Evolutionary conservation across 2,329 filamentous ascomycete species (phyloP).

Genomic region (Clonostachys rosea): DNA sequence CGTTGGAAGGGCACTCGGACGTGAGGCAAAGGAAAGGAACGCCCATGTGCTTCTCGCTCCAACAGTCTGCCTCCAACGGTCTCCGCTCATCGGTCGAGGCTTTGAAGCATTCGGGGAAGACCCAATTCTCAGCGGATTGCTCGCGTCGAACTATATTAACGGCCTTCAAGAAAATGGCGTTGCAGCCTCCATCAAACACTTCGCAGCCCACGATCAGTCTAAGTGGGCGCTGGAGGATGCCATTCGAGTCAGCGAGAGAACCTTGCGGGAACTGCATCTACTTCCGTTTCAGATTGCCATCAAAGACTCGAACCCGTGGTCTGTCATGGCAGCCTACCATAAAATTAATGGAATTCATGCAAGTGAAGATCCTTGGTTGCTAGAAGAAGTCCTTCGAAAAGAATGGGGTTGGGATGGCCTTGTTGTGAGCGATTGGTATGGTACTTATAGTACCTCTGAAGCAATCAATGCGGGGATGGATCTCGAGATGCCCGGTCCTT

Average conservation of each 20-base stretch:
- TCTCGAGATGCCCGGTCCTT: conserved; percentile 57
- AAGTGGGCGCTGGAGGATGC: conserved; percentile 14
- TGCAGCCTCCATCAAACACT: conserved; percentile 74
- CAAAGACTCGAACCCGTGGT: conserved; percentile 41
- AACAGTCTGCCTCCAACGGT: conserved; percentile 77
- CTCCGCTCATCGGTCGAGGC: conserved; percentile 77
- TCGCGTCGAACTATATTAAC: conserved; percentile 68
- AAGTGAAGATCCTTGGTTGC: conserved; percentile 46
- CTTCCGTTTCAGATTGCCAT: conserved; percentile 54
- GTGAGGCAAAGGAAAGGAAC: conserved; percentile 69
- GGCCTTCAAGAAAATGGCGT: conserved; percentile 71
- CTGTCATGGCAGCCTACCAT: conserved; percentile 57
- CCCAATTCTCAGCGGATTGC: conserved; percentile 68
- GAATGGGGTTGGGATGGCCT: conserved; percentile 56
- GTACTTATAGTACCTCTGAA: conserved; percentile 48
- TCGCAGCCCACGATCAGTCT: conserved; percentile 54
- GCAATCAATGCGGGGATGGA: conserved; percentile 47
- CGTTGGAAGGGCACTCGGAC: conserved; percentile 66
- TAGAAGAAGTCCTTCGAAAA: conserved; percentile 44
- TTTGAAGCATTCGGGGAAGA: conserved; percentile 88
- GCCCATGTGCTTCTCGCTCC: conserved; percentile 71
- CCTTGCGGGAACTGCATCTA: conserved; percentile 44
- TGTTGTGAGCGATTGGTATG: conserved; percentile 52
- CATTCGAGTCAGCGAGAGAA: conserved; percentile 10
- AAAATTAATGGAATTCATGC: conserved; percentile 52